Evolutionary conservation across 768 basidiomycete genomes (phyloP).

Genomic region (Mycena pura): DNA sequence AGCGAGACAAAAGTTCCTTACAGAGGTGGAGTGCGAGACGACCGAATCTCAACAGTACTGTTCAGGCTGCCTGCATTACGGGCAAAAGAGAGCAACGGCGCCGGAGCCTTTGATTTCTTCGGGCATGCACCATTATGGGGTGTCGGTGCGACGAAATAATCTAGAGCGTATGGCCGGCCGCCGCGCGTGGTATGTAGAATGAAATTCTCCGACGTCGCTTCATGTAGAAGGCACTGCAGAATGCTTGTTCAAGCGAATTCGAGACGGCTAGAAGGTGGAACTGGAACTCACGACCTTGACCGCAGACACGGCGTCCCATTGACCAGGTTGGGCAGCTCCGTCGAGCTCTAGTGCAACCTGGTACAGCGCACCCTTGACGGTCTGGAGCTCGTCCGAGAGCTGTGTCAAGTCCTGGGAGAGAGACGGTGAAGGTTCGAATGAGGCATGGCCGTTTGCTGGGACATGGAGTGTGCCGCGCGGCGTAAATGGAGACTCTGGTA

Average conservation of each 20-base stretch:
- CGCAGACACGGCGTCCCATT: conserved; percentile 64
- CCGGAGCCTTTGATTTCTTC: conserved; percentile 30
- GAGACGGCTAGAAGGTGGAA: neutral
- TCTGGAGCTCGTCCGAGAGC: conserved; percentile 48
- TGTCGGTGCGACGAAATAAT: conserved; percentile 74
- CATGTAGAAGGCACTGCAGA: conserved; percentile 71
- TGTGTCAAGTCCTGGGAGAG: conserved; percentile 53
- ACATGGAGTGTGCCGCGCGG: conserved; percentile 51
- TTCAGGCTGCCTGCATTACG: conserved; percentile 44
- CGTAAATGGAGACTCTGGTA: conserved; percentile 45
- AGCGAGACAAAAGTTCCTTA: conserved; percentile 38
- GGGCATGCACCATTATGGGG: conserved; percentile 77
- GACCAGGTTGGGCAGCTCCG: conserved; percentile 46
- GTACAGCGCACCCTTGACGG: conserved; percentile 57
- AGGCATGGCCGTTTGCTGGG: conserved; percentile 38
- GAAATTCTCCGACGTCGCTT: conserved; percentile 60
- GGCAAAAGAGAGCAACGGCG: conserved; percentile 41
- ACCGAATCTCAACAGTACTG: conserved; percentile 56
- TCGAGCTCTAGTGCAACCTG: conserved; percentile 72
- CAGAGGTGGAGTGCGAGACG: conserved; percentile 62
- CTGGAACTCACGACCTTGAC: conserved; percentile 59
- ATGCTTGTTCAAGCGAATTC: neutral
- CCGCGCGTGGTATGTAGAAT: conserved; percentile 58
- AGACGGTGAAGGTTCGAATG: conserved; percentile 49
- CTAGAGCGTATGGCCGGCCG: conserved; percentile 64